Percentiles rank a stretch among this genome's conserved stretches.
Evolutionary conservation across 1,284 basidiomycete species (phyloP).

Genomic region (Mycena citricolor): DNA sequence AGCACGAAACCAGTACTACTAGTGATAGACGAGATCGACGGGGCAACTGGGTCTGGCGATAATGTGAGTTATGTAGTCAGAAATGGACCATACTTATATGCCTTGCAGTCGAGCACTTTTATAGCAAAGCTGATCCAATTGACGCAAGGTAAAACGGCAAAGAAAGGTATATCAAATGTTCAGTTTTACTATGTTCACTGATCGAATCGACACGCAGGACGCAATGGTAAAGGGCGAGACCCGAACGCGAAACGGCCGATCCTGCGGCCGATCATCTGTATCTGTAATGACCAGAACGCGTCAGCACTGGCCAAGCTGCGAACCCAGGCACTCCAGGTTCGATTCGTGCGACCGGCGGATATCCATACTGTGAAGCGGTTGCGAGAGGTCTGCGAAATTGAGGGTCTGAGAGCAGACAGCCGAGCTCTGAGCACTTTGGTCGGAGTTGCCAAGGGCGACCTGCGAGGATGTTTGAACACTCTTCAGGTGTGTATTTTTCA

Average conservation of each 20-base stretch:
- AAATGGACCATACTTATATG: no score
- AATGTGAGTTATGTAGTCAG: conserved; percentile 70
- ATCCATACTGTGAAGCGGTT: conserved; percentile 84
- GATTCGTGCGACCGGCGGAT: conserved; percentile 84
- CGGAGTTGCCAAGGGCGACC: conserved; percentile 85
- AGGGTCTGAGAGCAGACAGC: conserved; percentile 77
- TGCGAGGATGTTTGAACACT: conserved; percentile 93
- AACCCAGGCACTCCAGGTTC: conserved; percentile 80
- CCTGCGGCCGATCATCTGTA: conserved; percentile 95
- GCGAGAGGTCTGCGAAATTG: conserved; percentile 82
- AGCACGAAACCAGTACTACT: conserved; percentile 85
- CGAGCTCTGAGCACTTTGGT: conserved; percentile 84
- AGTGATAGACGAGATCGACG: conserved; percentile 97
- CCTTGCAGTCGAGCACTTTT: conserved; percentile 64
- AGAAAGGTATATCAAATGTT: conserved; percentile 51
- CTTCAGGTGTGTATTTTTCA: conserved; percentile 61
- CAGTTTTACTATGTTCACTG: neutral
- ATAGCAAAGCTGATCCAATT: conserved; percentile 82
- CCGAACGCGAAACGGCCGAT: conserved; percentile 67
- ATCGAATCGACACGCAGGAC: no score
- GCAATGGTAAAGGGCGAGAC: conserved; percentile 43
- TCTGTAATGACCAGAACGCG: conserved; percentile 94
- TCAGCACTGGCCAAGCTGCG: conserved; percentile 84
- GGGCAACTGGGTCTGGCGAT: conserved; percentile 88
- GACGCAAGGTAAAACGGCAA: conserved; percentile 70